Conservation (phyloP, 2,329 filamentous ascomycete genomes). For the Calonectria pseudoturangicola region DNA sequence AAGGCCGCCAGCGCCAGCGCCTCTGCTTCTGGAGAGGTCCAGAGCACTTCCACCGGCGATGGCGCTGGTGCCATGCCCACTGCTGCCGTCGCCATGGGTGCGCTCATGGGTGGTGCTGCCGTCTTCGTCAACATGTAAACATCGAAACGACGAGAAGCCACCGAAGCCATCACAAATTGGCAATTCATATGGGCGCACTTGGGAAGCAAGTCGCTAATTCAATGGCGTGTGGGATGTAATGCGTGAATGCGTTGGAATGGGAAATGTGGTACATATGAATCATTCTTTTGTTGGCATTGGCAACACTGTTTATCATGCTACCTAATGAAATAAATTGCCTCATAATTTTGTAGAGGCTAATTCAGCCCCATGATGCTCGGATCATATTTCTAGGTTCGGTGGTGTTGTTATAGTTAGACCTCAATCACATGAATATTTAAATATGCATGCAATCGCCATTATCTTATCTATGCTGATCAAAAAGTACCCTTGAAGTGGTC, state of each 20-base stretch:
- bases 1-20: slow-evolving; percentile 8
- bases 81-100: slow-evolving; percentile 33
- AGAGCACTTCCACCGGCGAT: slow-evolving; percentile 28
- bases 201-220: background rate
- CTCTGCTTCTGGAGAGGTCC: slow-evolving; percentile 16
- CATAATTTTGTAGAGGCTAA: too few relatives aligned
- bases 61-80: slow-evolving; percentile 35
- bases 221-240: slow-evolving; percentile 9
- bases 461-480: too few relatives aligned
- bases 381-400: too few relatives aligned
- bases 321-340: slow-evolving; percentile 15
- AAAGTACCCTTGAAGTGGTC: too few relatives aligned
- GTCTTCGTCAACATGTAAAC: slow-evolving; percentile 35
- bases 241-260: background rate
- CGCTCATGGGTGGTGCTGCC: slow-evolving; percentile 37
- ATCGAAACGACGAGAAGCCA: background rate
- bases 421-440: too few relatives aligned
- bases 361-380: too few relatives aligned
- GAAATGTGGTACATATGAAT: background rate
- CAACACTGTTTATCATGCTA: slow-evolving; percentile 2
- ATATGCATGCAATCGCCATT: too few relatives aligned
- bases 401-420: too few relatives aligned
- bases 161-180: background rate
- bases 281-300: too few relatives aligned
- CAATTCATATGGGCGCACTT: background rate